phyloP scores from a whole-genome alignment of 225 moss, liverwort and hornwort species.

The Thuidium tamariscinum region DNA sequence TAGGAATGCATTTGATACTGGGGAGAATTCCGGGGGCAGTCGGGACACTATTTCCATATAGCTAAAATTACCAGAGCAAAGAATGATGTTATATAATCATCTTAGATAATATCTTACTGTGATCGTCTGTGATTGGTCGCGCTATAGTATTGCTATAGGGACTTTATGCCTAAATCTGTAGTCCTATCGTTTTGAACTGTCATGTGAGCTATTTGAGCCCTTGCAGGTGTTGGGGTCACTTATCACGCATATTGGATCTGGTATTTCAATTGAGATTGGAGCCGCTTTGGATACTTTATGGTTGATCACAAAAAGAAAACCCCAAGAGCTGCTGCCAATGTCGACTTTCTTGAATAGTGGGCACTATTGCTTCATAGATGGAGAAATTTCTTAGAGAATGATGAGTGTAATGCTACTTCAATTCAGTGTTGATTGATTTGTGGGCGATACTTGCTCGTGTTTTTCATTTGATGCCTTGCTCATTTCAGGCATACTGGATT shows the following conservation, averaged over 20 bases:
- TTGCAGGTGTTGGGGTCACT: conserved; percentile 72
- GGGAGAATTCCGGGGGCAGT: neutral
- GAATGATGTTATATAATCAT: neutral
- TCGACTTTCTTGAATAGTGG: conserved; percentile 77
- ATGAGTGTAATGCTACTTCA: neutral
- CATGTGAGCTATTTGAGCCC: neutral
- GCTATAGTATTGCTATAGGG: neutral
- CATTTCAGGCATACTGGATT: conserved; percentile 66
- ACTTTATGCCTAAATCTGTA: neutral
- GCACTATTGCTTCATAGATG: neutral
- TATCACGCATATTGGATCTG: conserved; percentile 84
- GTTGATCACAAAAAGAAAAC: conserved; percentile 49
- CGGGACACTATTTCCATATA: neutral
- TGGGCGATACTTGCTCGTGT: neutral
- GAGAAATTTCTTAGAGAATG: neutral
- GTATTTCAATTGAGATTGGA: conserved; percentile 59
- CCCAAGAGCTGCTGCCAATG: conserved; percentile 67
- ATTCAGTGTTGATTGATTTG: neutral
- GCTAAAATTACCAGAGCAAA: neutral
- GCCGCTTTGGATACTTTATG: conserved; percentile 70
- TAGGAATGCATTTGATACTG: neutral
- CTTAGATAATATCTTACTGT: neutral
- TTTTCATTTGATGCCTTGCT: neutral
- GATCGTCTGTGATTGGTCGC: neutral
- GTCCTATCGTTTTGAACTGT: neutral